A percentile compares a stretch with the other conserved stretches of the same genome.
Conservation (phyloP, 352 stramenopile genomes). For the Nothophytophthora sp. region DNA sequence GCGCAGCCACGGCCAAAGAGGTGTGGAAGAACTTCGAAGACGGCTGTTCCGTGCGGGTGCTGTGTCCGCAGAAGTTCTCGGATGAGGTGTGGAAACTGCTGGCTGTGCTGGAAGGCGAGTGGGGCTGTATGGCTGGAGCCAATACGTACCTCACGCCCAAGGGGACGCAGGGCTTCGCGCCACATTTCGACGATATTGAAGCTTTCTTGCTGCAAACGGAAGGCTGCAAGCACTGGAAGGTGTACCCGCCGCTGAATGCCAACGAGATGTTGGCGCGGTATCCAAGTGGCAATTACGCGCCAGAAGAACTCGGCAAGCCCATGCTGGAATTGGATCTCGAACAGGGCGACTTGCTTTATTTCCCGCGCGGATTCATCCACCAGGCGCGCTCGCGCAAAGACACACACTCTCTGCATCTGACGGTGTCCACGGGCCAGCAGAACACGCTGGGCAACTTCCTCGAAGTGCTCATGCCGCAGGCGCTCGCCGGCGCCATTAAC, state of each 20-base stretch:
- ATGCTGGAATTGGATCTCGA: constrained; percentile 82
- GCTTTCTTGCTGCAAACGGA: constrained; percentile 95
- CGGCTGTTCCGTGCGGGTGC: constrained; percentile 89
- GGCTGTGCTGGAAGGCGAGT: constrained; percentile 94
- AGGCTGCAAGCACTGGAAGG: constrained; percentile 94
- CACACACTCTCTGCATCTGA: constrained; percentile 86
- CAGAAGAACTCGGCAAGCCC: constrained; percentile 79
- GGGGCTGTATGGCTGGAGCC: constrained; percentile 93
- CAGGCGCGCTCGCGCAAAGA: constrained; percentile 67
- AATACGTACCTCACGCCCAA: constrained; percentile 95
- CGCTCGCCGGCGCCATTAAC: constrained; percentile 56
- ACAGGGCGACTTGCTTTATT: constrained; percentile 90
- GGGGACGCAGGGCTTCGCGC: constrained; percentile 95
- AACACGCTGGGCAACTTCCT: constrained; percentile 85
- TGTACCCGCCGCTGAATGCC: constrained; percentile 74
- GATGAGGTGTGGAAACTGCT: constrained; percentile 88
- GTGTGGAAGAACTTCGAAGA: constrained; percentile 86
- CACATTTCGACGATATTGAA: constrained; percentile 98
- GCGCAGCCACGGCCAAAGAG: constrained; percentile 53
- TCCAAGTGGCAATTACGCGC: constrained; percentile 76
- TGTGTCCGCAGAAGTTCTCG: constrained; percentile 94
- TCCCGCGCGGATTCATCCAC: constrained; percentile 90
- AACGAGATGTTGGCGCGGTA: constrained; percentile 57
- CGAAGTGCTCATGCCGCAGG: constrained; percentile 62
- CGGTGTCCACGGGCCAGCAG: constrained; percentile 88